Base-by-base conservation (phyloP, 495 filamentous ascomycete genomes). In the Staphylotrichum tortipilum region DNA sequence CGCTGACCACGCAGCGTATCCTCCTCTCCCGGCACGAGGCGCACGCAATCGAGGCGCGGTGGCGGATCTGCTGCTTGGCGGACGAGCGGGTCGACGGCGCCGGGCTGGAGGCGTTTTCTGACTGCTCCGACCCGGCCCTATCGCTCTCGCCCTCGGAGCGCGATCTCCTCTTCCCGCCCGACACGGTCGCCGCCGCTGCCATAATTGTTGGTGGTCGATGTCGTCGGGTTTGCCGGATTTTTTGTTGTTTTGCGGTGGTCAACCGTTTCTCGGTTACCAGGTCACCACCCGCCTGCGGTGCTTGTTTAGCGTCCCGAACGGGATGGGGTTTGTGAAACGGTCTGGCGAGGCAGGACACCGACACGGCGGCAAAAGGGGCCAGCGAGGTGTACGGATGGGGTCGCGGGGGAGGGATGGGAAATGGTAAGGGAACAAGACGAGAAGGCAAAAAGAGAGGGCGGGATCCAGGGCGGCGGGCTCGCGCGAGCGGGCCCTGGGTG, bases 1-100 rank as follows among this genome's bases (percentile, higher is more conserved):
- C 62, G 19, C 70, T 71, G 28, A 79, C 75, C n/a, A 79, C 75
- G 56, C 76, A 79, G 53, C 76, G 66, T 44, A 79, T 79, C 37
- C 76, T 62, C 28, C 75, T 67, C 50, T 79, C 76, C 49, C 76
- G 67, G 35, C 67, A 70, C 2, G 66, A 68, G n/a, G 61, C 63
- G 48, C 67, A 70, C 10, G 67, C 67, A 47, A 70, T 60, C 5
- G 64, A 68, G 26, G 67, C 67, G 19, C 67, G 63, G 36, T 69
- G 67, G 22, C 67, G 64, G 11, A 69, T 42, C 23, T 70, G 59
- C 30, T 60, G 61, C 53, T 70, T 65, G 26, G 35, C 56, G 12
- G 52, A 54, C 30, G 56, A 61, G 10, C 59, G 53, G 15, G 54
- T 43, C 12, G 55, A 56, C 15, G 59, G 47, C 7, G 58, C 51